Evolutionary conservation across 1,284 basidiomycete genomes (phyloP).

Genomic region (Sanghuangporus sanghuang): DNA sequence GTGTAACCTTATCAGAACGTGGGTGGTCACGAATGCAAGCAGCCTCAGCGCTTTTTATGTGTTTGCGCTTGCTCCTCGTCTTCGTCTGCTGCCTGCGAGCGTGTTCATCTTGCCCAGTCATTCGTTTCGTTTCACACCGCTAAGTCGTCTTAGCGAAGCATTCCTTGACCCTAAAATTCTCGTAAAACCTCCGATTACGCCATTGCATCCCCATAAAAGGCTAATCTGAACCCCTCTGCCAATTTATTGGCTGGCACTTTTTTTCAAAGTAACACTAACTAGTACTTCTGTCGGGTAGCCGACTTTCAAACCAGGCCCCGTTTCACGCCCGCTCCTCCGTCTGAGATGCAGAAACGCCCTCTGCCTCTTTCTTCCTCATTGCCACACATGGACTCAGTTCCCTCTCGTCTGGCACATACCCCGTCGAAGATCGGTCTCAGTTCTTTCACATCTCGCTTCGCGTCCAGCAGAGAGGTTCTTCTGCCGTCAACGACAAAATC

Average conservation of each 20-base stretch:
- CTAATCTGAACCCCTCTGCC: background rate
- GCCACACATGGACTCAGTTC: background rate
- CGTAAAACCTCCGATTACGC: background rate
- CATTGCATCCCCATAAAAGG: background rate
- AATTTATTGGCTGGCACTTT: background rate
- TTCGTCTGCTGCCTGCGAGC: background rate
- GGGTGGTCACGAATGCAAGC: background rate
- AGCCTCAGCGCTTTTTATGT: background rate
- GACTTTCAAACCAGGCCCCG: background rate
- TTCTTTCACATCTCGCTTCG: constrained; percentile 4
- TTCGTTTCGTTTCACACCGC: background rate
- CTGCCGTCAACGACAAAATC: background rate
- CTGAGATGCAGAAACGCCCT: constrained; percentile 9
- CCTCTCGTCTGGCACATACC: background rate
- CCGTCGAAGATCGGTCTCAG: constrained; percentile 2
- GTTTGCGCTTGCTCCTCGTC: background rate
- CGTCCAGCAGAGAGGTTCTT: constrained; percentile 5
- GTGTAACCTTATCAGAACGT: background rate
- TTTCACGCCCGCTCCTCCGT: background rate
- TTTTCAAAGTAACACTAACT: too few relatives aligned
- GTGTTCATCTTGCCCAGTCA: background rate
- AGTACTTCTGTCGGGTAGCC: background rate
- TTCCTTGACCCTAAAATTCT: background rate
- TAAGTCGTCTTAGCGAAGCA: background rate
- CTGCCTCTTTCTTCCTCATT: background rate